Conservation (phyloP, 176 grass and related monocot genomes). For the Bromus sterilis region DNA sequence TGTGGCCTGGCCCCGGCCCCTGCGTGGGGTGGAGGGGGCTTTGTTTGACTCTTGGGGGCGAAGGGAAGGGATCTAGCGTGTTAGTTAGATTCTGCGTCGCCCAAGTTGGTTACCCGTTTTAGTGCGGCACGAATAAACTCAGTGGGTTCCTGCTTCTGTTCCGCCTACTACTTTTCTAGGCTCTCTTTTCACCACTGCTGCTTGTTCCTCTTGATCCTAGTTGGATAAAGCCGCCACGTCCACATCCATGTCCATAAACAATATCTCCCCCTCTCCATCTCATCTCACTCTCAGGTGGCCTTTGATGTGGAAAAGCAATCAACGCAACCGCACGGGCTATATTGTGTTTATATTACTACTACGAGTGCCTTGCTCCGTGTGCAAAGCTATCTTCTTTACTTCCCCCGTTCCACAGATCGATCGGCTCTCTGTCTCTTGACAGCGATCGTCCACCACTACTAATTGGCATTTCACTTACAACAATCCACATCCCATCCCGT, state of each 20-base stretch:
- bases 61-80: constrained; percentile 1
- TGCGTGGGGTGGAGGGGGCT: background rate
- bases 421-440: background rate
- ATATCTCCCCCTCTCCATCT: background rate
- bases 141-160: constrained; percentile 17
- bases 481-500: too few species aligned
- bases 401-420: background rate
- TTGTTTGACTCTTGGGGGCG: constrained; percentile 31
- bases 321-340: background rate
- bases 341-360: too few species aligned
- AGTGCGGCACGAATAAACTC: constrained; percentile 28
- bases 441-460: background rate
- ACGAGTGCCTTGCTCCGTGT: constrained; percentile 2
- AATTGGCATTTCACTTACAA: too few species aligned
- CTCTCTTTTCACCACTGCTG: background rate
- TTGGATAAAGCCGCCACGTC: constrained; percentile 28
- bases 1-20: background rate
- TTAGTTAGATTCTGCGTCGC: constrained; percentile 19
- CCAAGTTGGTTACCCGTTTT: constrained; percentile 14
- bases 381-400: constrained; percentile 2
- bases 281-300: constrained; percentile 34
- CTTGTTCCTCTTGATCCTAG: constrained; percentile 6
- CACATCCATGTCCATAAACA: background rate
- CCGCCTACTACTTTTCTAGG: background rate
- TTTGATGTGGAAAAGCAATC: constrained; percentile 15